Conservation (phyloP, 495 filamentous ascomycete genomes). For the Hypoxylon fragiforme region DNA sequence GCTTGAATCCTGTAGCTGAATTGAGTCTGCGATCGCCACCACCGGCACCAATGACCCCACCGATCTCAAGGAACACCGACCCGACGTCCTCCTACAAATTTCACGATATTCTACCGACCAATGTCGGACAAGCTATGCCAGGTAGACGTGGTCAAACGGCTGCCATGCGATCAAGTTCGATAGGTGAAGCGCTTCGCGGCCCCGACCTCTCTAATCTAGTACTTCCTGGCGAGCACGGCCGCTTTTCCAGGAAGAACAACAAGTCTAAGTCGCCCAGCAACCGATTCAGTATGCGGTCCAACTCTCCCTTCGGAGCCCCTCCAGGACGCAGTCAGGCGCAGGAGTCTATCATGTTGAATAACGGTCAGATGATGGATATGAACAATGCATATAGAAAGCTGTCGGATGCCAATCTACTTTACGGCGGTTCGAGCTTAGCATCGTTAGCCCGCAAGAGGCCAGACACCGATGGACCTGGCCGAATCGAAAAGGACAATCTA, state of each 20-base stretch:
- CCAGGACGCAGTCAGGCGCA: conserved; percentile 44
- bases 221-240: conserved; percentile 48
- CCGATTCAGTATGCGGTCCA: conserved; percentile 58
- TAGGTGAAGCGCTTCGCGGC: conserved; percentile 54
- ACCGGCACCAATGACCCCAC: conserved; percentile 11
- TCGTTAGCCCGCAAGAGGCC: conserved; percentile 53
- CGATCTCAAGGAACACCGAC: conserved; percentile 38
- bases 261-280: conserved; percentile 66
- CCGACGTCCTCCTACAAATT: conserved; percentile 57
- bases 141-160: conserved; percentile 48
- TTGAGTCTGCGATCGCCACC: conserved; percentile 40
- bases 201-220: conserved; percentile 47
- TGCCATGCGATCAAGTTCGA: conserved; percentile 48
- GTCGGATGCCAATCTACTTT: conserved; percentile 66
- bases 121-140: conserved; percentile 45
- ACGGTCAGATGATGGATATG: conserved; percentile 59
- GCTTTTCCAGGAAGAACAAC: conserved; percentile 55
- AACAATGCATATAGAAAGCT: conserved; percentile 62
- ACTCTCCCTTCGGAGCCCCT: conserved; percentile 56
- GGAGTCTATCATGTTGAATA: conserved; percentile 50
- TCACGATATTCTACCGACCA: conserved; percentile 53
- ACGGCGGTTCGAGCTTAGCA: conserved; percentile 58
- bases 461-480: conserved; percentile 54
- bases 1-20: conserved; percentile 43
- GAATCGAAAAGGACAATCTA: conserved; percentile 74